Evolutionary conservation across 176 grass and related monocot genomes (phyloP).

Genomic region (Ensete glaucum): DNA sequence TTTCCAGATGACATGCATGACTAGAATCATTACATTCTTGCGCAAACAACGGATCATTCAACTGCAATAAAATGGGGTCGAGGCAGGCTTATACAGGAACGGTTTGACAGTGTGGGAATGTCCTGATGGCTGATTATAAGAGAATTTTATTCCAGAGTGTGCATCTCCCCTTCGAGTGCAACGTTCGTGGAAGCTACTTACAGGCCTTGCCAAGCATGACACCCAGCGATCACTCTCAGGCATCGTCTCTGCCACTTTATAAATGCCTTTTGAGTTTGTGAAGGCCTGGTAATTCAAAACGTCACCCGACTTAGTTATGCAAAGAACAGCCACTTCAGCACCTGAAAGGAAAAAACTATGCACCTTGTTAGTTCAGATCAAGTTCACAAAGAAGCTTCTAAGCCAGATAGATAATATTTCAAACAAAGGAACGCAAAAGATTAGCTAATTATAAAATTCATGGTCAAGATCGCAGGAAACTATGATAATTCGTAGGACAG

Average conservation of each 20-base stretch:
- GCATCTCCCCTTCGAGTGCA: conserved; percentile 64
- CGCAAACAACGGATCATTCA: conserved; percentile 8
- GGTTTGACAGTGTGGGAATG: conserved; percentile 57
- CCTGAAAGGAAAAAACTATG: conserved; percentile 23
- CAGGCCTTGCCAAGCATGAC: conserved; percentile 82
- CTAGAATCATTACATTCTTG: neutral
- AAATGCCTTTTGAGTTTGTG: conserved; percentile 70
- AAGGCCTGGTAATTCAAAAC: conserved; percentile 96
- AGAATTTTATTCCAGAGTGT: conserved; percentile 84
- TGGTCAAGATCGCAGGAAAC: too few relatives aligned
- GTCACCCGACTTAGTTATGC: conserved; percentile 86
- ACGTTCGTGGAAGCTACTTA: conserved; percentile 71
- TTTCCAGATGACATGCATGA: neutral
- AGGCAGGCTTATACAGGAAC: conserved; percentile 78
- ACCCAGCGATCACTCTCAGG: conserved; percentile 82
- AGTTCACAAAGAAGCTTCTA: neutral
- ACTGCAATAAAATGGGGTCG: conserved; percentile 54
- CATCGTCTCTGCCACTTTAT: conserved; percentile 82
- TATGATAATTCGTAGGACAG: too few relatives aligned
- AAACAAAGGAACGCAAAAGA: too few relatives aligned
- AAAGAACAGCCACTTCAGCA: conserved; percentile 87
- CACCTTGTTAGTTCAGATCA: neutral
- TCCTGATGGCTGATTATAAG: conserved; percentile 61
- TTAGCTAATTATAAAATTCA: too few relatives aligned
- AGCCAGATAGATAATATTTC: too few relatives aligned